A percentile compares a stretch with the other conserved stretches of the same genome.
Evolutionary conservation across 1,284 basidiomycete species (phyloP).

Genomic region (Ganoderma resinaceum): DNA sequence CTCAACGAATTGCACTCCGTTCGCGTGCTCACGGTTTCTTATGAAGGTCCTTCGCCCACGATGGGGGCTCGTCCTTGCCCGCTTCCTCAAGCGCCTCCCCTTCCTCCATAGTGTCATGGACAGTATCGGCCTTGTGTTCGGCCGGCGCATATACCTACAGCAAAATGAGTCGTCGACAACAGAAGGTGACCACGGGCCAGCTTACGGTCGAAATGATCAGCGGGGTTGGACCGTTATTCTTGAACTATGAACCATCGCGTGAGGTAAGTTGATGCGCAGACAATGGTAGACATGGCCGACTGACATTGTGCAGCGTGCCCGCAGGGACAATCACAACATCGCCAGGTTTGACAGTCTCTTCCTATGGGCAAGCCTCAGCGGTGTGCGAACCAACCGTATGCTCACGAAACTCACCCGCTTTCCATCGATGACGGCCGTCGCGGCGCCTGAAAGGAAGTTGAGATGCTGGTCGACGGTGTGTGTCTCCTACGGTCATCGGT

Average conservation of each 20-base stretch:
- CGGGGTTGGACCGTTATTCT: slow-evolving; percentile 39
- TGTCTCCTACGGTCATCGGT: slow-evolving; percentile 31
- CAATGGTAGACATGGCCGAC: not conserved
- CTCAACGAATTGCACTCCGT: not conserved
- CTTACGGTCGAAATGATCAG: slow-evolving; percentile 40
- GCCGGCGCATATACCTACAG: slow-evolving; percentile 41
- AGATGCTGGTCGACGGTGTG: slow-evolving; percentile 42
- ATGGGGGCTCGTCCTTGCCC: slow-evolving; percentile 41
- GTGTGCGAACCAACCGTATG: not conserved
- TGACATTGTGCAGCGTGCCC: slow-evolving; percentile 41
- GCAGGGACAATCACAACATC: slow-evolving; percentile 42
- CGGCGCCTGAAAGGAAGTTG: slow-evolving; percentile 40
- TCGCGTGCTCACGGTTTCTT: slow-evolving; percentile 12
- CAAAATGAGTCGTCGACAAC: not conserved
- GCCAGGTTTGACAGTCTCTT: slow-evolving; percentile 36
- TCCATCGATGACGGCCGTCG: slow-evolving; percentile 38
- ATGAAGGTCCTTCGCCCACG: slow-evolving; percentile 36
- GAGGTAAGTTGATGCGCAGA: slow-evolving; percentile 10
- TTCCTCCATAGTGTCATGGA: slow-evolving; percentile 37
- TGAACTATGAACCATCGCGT: slow-evolving; percentile 29
- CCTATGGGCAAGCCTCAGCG: slow-evolving; percentile 9
- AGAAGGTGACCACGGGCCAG: not conserved
- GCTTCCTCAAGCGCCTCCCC: slow-evolving; percentile 41
- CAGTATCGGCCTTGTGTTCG: slow-evolving; percentile 42
- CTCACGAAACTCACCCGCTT: slow-evolving; percentile 29